Evolutionary conservation across 805 yeast genomes (phyloP).

Genomic region (Metschnikowia vanudenii): DNA sequence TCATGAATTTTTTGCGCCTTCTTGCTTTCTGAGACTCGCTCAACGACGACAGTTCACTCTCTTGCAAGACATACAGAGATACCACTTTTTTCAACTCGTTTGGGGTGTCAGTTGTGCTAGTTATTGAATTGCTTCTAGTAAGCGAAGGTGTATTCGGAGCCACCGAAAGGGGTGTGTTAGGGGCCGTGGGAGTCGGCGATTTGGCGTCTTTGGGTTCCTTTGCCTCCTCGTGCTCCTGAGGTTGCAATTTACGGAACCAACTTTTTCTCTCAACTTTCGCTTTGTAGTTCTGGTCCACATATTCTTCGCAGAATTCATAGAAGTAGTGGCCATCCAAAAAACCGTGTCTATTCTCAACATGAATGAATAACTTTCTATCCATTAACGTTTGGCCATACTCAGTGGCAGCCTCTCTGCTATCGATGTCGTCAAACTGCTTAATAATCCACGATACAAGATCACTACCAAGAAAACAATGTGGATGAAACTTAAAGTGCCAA

Average conservation of each 20-base stretch:
- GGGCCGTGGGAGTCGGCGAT: conserved; percentile 1
- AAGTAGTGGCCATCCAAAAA: conserved; percentile 93
- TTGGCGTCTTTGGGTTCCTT: conserved; percentile 5
- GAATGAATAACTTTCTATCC: conserved; percentile 70
- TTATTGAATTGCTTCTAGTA: conserved; percentile 28
- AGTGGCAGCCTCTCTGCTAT: conserved; percentile 79
- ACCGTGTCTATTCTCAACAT: conserved; percentile 79
- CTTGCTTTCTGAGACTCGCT: conserved; percentile 21
- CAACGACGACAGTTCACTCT: conserved; percentile 19
- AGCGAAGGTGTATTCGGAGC: conserved; percentile 11
- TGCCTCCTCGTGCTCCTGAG: conserved; percentile 1
- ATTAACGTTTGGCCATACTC: conserved; percentile 75
- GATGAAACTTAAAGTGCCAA: conserved; percentile 86
- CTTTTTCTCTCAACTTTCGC: conserved; percentile 18
- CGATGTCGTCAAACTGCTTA: conserved; percentile 74
- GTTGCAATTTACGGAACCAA: conserved; percentile 34
- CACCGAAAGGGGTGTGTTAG: conserved; percentile 9
- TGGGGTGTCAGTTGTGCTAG: conserved; percentile 7
- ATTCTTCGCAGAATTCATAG: conserved; percentile 66
- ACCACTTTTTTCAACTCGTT: conserved; percentile 12
- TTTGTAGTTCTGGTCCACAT: conserved; percentile 32
- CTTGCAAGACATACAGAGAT: conserved; percentile 16
- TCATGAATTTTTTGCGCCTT: conserved; percentile 44
- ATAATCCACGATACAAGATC: conserved; percentile 85
- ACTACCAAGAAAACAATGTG: conserved; percentile 77